Percentiles rank a stretch among this genome's conserved stretches.
Evolutionary conservation across 345 rosid species (phyloP).

Genomic region (Moringa oleifera): DNA sequence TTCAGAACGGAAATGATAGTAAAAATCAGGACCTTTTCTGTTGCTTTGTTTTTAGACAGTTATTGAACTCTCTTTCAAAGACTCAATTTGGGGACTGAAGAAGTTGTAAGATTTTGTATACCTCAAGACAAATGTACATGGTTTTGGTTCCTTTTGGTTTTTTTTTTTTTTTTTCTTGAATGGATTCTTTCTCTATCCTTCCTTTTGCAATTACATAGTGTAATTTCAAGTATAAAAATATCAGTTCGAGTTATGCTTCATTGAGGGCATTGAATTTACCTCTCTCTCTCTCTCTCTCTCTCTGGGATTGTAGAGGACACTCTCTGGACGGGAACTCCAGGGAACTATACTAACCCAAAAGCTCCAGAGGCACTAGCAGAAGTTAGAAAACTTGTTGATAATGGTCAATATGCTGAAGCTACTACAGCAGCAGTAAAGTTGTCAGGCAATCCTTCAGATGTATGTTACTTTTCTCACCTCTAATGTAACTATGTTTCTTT

Average conservation of each 20-base stretch:
- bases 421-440: conserved; percentile 55
- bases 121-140: no score
- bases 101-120: no score
- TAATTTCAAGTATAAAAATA: no score
- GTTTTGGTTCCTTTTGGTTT: no score
- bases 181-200: no score
- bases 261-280: neutral
- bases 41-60: no score
- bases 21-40: no score
- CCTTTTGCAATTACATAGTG: no score
- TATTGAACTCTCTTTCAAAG: no score
- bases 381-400: conserved; percentile 70
- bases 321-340: conserved; percentile 81
- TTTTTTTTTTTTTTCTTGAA: no score
- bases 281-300: neutral
- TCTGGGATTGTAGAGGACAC: conserved; percentile 55
- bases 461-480: conserved; percentile 25
- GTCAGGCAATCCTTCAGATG: conserved; percentile 64
- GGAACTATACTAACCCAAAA: conserved; percentile 54
- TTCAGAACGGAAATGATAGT: no score
- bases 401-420: conserved; percentile 60
- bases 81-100: no score
- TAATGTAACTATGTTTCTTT: neutral
- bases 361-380: conserved; percentile 55
- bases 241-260: neutral